phyloP scores from a whole-genome alignment of 1,284 basidiomycete genomes.

The Erythrobasidium hasegawianum region DNA sequence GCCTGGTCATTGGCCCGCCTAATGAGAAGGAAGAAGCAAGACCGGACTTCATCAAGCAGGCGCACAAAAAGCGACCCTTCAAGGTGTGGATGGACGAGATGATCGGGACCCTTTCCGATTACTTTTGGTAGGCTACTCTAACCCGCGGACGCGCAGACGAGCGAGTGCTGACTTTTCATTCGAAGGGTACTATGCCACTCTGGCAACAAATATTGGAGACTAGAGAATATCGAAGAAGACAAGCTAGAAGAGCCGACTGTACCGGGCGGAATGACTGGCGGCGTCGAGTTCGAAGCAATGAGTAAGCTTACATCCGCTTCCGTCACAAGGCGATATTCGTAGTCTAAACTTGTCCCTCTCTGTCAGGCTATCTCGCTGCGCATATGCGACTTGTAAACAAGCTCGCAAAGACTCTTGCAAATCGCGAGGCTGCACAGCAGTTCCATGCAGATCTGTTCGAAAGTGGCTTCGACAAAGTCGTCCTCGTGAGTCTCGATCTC shows the following conservation, averaged over 20 bases:
- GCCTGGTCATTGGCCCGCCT: constrained; percentile 48
- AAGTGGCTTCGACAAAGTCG: constrained; percentile 33
- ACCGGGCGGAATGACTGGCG: constrained; percentile 95
- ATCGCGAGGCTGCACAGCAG: constrained; percentile 63
- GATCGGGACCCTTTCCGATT: constrained; percentile 84
- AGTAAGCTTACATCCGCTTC: constrained; percentile 69
- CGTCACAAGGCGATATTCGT: background rate
- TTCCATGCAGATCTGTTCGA: constrained; percentile 75
- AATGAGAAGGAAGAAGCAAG: constrained; percentile 47
- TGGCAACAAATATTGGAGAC: constrained; percentile 82
- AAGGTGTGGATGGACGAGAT: constrained; percentile 87
- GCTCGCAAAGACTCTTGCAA: constrained; percentile 63
- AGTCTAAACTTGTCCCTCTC: background rate
- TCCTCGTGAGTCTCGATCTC: constrained; percentile 22
- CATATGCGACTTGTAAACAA: constrained; percentile 55
- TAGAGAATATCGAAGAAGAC: constrained; percentile 72
- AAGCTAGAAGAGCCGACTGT: constrained; percentile 86
- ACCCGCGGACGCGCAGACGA: no score
- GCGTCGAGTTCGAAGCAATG: constrained; percentile 97
- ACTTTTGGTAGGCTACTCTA: constrained; percentile 63
- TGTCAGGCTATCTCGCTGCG: constrained; percentile 18
- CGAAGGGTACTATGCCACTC: constrained; percentile 86
- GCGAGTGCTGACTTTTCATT: background rate
- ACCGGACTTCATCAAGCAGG: constrained; percentile 73
- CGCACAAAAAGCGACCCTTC: constrained; percentile 79